Base-by-base conservation (phyloP, 2,329 filamentous ascomycete species). In the Pleomassaria siparia region DNA sequence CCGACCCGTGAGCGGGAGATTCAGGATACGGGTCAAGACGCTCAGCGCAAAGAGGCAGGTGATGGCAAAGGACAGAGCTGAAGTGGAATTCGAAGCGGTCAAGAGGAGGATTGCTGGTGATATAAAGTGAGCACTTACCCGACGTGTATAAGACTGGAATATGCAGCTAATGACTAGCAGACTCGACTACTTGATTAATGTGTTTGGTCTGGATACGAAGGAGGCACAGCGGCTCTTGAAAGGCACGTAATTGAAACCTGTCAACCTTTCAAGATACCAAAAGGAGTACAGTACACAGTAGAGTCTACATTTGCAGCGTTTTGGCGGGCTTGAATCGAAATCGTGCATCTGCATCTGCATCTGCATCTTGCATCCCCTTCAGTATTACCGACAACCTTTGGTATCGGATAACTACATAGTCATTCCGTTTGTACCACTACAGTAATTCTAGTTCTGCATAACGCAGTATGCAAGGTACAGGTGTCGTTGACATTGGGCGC, bases 1-100 rank as follows among this genome's bases (percentile, higher is more conserved):
- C 72, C 80, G 94, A 55, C 94, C 94, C 9, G 94, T 99, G 24
- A 95, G 87, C 52, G 94, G 88, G 1, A 77, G 78, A 28, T 96
- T 99, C 73, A 84, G 83, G 64, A 81, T 96, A 44, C 83, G 88
- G 43, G 80, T 96, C 50, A 99, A 97, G 77, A 88, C 82, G 15
- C 85, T 97, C 26, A 81, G 86, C 51, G 78, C 82, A 5, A 80
- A 83, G 60, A 80, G 82, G 64, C 81, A 89, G 53, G 82, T 81
- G 1, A 70, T 75, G 22, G 81, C 82, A 13, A 89, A 86, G 85
- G 86, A 88, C 62, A 80, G 84, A 59, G 89, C 87, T 65, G 84
- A 89, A 69, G 78, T 86, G 56, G 80, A 84, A 53, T 92, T 95
- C 70, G 84, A 88, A 61, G 80, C 82, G 51, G 80, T 90, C 64